A percentile compares a stretch with the other conserved stretches of the same genome.
phyloP scores from a whole-genome alignment of 495 filamentous ascomycete species.

The Cercophora newfieldiana region DNA sequence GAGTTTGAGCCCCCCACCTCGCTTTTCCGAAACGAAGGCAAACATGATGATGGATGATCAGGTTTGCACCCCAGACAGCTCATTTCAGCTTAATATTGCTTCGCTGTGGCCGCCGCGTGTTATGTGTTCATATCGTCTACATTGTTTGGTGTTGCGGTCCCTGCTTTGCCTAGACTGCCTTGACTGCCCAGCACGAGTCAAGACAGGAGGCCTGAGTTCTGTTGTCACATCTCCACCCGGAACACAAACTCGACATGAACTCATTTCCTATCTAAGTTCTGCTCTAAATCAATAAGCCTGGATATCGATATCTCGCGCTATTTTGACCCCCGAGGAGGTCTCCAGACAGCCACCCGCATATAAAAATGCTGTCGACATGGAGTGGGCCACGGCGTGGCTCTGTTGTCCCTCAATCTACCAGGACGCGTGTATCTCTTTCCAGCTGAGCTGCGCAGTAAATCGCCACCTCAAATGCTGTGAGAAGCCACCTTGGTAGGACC shows the following conservation, averaged over 20 bases:
- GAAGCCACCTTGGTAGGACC: constrained; percentile 43
- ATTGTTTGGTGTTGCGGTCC: too few relatives aligned
- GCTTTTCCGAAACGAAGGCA: too few relatives aligned
- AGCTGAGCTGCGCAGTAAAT: not conserved
- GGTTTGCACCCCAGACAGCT: too few relatives aligned
- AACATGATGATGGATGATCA: too few relatives aligned
- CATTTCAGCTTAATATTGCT: too few relatives aligned
- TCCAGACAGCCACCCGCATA: not conserved
- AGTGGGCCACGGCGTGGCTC: constrained; percentile 45
- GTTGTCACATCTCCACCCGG: not conserved
- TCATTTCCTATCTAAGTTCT: not conserved
- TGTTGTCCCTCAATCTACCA: constrained; percentile 50
- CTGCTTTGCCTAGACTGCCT: too few relatives aligned
- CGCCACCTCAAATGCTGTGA: not conserved
- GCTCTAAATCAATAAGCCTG: not conserved
- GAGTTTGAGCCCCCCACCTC: too few relatives aligned
- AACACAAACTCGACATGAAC: not conserved
- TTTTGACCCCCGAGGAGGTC: not conserved
- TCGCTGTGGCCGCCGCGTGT: too few relatives aligned
- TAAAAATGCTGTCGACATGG: not conserved
- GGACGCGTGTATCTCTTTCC: not conserved
- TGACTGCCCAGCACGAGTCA: too few relatives aligned
- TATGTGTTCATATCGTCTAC: too few relatives aligned
- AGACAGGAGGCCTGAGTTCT: too few relatives aligned
- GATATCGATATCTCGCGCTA: not conserved